Percentiles rank a stretch among this genome's conserved stretches.
These are phyloP conservation scores for Erythrobasidium yunnanense DNA, from an alignment of 768 basidiomycete genomes.

Conservation along the genomic window DNA sequence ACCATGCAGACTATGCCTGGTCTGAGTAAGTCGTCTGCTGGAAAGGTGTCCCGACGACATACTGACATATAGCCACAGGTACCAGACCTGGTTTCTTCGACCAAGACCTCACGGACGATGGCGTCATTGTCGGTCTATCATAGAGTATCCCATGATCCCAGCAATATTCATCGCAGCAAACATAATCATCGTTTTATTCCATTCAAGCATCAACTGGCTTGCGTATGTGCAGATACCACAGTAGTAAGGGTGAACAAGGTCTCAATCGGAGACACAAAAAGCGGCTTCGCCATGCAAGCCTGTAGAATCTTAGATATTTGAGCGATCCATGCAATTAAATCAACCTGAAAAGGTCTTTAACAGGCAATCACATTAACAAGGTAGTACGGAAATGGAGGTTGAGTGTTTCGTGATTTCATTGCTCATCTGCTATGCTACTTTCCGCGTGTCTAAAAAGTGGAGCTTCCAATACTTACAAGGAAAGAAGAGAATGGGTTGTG, in stretches of 20 bases:
- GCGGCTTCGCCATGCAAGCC: neutral
- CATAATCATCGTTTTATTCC: conserved; percentile 4
- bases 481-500: no score
- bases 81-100: conserved; percentile 37
- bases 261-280: neutral
- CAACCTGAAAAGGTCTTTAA: conserved; percentile 22
- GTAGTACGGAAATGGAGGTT: neutral
- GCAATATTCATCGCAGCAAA: neutral
- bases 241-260: neutral
- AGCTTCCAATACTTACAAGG: no score
- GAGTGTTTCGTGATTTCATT: neutral
- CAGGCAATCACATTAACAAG: neutral
- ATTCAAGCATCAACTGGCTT: conserved; percentile 25
- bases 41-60: neutral
- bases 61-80: neutral
- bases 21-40: conserved; percentile 45
- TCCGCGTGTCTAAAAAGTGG: no score
- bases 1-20: conserved; percentile 96
- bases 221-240: neutral
- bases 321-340: neutral
- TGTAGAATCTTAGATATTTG: neutral
- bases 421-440: neutral
- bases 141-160: neutral
- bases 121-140: conserved; percentile 35
- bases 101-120: conserved; percentile 33